Conservation (phyloP, 2,329 filamentous ascomycete species). For the Penicillium concentricum region DNA sequence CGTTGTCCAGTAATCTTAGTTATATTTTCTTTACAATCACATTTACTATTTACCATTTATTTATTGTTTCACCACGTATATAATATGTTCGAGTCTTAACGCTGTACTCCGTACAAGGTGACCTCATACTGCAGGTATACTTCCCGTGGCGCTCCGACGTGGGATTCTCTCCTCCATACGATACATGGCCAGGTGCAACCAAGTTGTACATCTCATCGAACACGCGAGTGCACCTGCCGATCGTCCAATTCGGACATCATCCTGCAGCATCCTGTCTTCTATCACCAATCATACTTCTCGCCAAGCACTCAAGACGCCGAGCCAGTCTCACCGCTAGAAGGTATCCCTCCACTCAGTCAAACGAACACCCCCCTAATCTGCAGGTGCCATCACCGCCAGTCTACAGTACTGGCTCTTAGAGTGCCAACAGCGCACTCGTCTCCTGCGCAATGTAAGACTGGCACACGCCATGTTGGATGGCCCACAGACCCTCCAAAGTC, state of each 20-base stretch:
- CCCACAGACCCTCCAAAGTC: constrained; percentile 14
- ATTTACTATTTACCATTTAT: neutral
- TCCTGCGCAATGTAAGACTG: constrained; percentile 21
- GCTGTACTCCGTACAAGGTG: neutral
- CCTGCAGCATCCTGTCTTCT: constrained; percentile 17
- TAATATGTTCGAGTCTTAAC: neutral
- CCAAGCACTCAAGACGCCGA: constrained; percentile 18
- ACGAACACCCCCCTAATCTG: constrained; percentile 14
- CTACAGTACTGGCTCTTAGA: constrained; percentile 15
- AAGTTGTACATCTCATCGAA: constrained; percentile 4
- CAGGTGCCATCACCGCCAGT: constrained; percentile 24
- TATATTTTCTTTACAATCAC: neutral
- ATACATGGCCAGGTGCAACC: neutral
- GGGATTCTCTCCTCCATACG: constrained; percentile 19
- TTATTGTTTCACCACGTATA: neutral
- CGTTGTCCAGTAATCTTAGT: constrained; percentile 11
- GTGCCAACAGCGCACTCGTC: constrained; percentile 21
- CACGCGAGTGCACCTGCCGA: constrained; percentile 19
- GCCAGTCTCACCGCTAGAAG: constrained; percentile 26
- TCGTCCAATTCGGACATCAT: constrained; percentile 24
- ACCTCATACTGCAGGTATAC: constrained; percentile 4
- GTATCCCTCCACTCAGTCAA: constrained; percentile 21
- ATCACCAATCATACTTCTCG: constrained; percentile 20
- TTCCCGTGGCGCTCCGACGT: constrained; percentile 16
- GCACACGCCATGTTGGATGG: constrained; percentile 23